phyloP scores from a whole-genome alignment of 495 filamentous ascomycete species.

The Haplographium delicatum region DNA sequence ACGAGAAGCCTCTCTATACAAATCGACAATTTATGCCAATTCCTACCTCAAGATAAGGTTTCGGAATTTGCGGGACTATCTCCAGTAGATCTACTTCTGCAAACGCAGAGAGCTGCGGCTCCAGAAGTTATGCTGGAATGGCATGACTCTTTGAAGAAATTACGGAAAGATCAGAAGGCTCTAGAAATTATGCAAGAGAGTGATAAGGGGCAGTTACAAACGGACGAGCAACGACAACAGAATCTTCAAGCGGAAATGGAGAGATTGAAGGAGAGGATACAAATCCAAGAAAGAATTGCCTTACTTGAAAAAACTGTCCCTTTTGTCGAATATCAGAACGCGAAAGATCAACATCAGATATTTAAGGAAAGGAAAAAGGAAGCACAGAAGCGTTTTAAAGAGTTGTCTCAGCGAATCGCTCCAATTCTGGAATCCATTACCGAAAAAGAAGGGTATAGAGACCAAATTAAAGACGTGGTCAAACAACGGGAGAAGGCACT shows the following conservation, averaged over 20 bases:
- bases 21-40: constrained; percentile 97
- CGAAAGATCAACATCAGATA: constrained; percentile 27
- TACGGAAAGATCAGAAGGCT: constrained; percentile 64
- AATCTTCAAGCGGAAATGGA: constrained; percentile 78
- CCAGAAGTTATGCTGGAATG: constrained; percentile 71
- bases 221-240: constrained; percentile 68
- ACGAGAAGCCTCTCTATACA: constrained; percentile 74
- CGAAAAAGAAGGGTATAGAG: constrained; percentile 57
- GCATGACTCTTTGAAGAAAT: constrained; percentile 67
- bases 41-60: constrained; percentile 94
- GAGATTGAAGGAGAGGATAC: constrained; percentile 67
- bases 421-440: constrained; percentile 64
- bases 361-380: constrained; percentile 42
- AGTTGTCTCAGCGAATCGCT: constrained; percentile 54
- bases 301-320: constrained; percentile 61
- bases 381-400: constrained; percentile 46
- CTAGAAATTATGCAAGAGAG: constrained; percentile 51
- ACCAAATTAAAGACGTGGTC: constrained; percentile 28
- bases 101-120: constrained; percentile 84
- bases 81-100: constrained; percentile 75
- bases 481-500: constrained; percentile 32
- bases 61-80: constrained; percentile 86
- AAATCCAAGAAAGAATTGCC: constrained; percentile 59
- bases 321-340: constrained; percentile 54
- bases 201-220: constrained; percentile 56